A percentile compares a stretch with the other conserved stretches of the same genome.
phyloP scores from a whole-genome alignment of 2,329 filamentous ascomycete species.

The Fusarium cicatricum region DNA sequence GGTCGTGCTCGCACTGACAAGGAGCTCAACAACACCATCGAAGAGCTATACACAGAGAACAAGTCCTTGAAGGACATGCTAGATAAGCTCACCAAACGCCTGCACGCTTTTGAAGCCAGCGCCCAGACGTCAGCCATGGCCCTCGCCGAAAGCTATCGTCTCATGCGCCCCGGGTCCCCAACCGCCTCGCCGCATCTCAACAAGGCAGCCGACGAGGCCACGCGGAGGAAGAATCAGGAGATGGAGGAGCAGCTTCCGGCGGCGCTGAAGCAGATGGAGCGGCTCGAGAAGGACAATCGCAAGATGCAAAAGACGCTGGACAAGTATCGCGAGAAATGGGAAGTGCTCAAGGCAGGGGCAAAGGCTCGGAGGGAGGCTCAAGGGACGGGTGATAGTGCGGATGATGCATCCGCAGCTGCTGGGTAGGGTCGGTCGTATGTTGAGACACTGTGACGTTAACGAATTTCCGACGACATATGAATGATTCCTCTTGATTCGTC shows the following conservation, averaged over 20 bases:
- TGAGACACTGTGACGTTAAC: background rate
- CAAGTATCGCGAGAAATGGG: conserved; percentile 69
- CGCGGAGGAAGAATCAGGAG: conserved; percentile 64
- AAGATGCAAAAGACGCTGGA: conserved; percentile 64
- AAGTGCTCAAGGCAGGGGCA: conserved; percentile 67
- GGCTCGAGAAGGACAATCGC: conserved; percentile 68
- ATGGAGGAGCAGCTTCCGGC: conserved; percentile 72
- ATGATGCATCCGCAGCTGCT: conserved; percentile 42
- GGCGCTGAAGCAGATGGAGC: conserved; percentile 68
- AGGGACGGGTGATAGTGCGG: conserved; percentile 45
- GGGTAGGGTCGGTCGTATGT: conserved; percentile 15
- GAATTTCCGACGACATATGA: conserved; percentile 14
- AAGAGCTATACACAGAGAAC: conserved; percentile 91
- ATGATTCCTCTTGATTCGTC: background rate
- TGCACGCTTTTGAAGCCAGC: conserved; percentile 94
- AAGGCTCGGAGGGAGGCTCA: conserved; percentile 62
- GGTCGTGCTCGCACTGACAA: conserved; percentile 53
- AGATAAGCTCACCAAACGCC: conserved; percentile 83
- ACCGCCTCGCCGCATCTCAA: conserved; percentile 42
- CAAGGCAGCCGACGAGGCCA: conserved; percentile 45
- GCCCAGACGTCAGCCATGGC: conserved; percentile 88
- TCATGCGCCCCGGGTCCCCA: conserved; percentile 67
- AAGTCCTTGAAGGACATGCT: conserved; percentile 83
- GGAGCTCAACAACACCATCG: conserved; percentile 72
- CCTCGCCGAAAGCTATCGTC: conserved; percentile 81